phyloP scores from a whole-genome alignment of 768 basidiomycete species.

The Gautieria morchelliformis region DNA sequence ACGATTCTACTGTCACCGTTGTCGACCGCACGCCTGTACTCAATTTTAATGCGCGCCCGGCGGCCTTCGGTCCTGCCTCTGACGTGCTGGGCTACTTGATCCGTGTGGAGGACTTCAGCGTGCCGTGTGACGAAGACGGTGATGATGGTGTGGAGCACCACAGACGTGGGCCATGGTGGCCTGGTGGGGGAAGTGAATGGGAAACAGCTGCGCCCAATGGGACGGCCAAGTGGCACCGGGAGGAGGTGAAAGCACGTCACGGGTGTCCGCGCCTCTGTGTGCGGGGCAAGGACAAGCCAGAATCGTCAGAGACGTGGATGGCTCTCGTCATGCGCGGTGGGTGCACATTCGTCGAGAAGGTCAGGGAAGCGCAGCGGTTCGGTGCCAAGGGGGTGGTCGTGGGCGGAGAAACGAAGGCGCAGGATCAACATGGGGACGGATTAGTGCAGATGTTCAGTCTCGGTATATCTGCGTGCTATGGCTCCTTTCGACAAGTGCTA shows the following conservation, averaged over 20 bases:
- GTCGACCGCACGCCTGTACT: constrained; percentile 67
- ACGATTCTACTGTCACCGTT: constrained; percentile 48
- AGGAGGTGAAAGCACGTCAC: constrained; percentile 28
- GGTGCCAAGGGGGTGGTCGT: constrained; percentile 90
- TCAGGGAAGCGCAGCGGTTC: constrained; percentile 35
- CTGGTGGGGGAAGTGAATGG: not conserved
- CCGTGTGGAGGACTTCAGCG: constrained; percentile 16
- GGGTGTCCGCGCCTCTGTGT: constrained; percentile 67
- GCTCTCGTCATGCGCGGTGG: constrained; percentile 83
- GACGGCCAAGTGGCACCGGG: too few relatives aligned
- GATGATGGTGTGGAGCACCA: not conserved
- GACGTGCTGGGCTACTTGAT: constrained; percentile 64
- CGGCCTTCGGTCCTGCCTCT: constrained; percentile 70
- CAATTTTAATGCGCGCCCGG: constrained; percentile 60
- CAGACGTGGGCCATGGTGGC: not conserved
- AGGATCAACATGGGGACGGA: constrained; percentile 59
- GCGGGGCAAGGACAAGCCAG: constrained; percentile 44
- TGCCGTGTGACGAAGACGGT: not conserved
- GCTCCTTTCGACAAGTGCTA: not conserved
- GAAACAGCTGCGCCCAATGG: not conserved
- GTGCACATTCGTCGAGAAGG: constrained; percentile 90
- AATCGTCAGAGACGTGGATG: constrained; percentile 69
- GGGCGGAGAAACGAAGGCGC: constrained; percentile 66
- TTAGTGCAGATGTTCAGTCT: constrained; percentile 90
- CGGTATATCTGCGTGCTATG: constrained; percentile 35